Evolutionary conservation across 768 basidiomycete species (phyloP), one percentile per base, ranked within the genome.

Genomic region (Daedalea quercina): DNA sequence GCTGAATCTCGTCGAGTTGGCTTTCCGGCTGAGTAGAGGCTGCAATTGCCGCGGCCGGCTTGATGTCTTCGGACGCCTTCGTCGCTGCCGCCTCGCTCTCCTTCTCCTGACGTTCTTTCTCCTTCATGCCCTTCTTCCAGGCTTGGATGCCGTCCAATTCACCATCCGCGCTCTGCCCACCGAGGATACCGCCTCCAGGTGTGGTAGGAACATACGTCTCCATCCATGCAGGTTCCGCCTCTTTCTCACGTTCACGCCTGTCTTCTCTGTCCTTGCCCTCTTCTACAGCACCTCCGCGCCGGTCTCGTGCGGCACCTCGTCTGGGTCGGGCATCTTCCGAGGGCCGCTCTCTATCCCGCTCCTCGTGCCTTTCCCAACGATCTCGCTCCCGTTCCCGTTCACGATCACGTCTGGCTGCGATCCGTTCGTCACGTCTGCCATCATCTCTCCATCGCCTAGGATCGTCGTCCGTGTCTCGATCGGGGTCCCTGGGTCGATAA

Each of bases 201-300:
- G 75, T 76, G 47, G 70, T 75, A 12, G 89, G 88, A 55, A 90
- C 77, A 64, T 90, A 90, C 19, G 87, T 82, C 58, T 91, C 90
- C 90, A 93, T 93, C 90, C 90, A 93, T 17, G 90, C 90, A 22
- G 90, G 90, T 63, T 92, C 90, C 61, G 87, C 90, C 71, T 93
- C 90, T 52, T 77, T 74, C 47, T 84, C 78, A 26, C 78, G 73
- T 49, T 80, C 80, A 56, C 71, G 69, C 48, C 70, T 69, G 24
- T 76, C 74, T 20, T 70, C 74, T 53, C 69, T 69, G n/a, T 76
- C 77, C 57, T 69, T 73, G 22, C 70, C 67, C 24, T 78, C 74
- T n/a, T 79, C 77, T 50, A 70, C 70, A 44, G 77, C 77, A 49
- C 72, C 78, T n/a, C 78, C 75, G 17, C 80, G 80, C 57, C 77